A percentile compares a stretch with the other conserved stretches of the same genome.
Evolutionary conservation across 495 filamentous ascomycete genomes (phyloP).

Genomic region (Penicillium salamii): DNA sequence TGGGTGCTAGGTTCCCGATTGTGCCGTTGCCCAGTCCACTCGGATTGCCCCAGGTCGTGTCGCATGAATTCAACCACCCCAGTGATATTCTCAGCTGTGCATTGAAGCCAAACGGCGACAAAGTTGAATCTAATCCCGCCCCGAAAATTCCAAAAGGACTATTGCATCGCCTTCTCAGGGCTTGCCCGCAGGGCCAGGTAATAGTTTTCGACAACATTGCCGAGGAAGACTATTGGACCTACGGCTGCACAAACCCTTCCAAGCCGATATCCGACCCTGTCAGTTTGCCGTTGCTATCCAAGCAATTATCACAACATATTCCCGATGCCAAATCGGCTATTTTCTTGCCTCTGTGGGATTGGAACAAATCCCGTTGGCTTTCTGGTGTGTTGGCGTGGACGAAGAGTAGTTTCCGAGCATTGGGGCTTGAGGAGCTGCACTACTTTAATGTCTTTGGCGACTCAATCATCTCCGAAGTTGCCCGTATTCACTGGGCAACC

Average conservation of each 20-base stretch:
- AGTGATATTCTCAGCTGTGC: slow-evolving; percentile 16
- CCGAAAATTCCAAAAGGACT: slow-evolving; percentile 16
- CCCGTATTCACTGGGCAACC: slow-evolving; percentile 45
- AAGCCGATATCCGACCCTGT: background rate
- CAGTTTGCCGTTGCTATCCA: slow-evolving; percentile 2
- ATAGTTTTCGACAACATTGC: slow-evolving; percentile 13
- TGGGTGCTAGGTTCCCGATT: slow-evolving; percentile 11
- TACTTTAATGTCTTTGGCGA: slow-evolving; percentile 59
- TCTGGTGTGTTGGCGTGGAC: slow-evolving; percentile 59
- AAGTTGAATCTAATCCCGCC: background rate
- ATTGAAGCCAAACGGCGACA: background rate
- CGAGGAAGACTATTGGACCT: slow-evolving; percentile 3
- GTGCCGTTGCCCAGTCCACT: slow-evolving; percentile 19
- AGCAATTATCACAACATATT: slow-evolving; percentile 24
- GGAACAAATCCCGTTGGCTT: slow-evolving; percentile 60
- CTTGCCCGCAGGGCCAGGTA: slow-evolving; percentile 30
- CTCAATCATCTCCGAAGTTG: slow-evolving; percentile 58
- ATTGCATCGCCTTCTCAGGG: slow-evolving; percentile 22
- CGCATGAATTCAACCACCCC: background rate
- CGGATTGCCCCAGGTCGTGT: background rate
- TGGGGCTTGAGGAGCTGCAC: slow-evolving; percentile 45
- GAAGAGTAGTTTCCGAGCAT: slow-evolving; percentile 39
- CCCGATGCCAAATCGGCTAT: slow-evolving; percentile 52
- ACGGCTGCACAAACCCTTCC: background rate
- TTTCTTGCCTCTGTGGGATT: slow-evolving; percentile 62